These are phyloP conservation scores for Chlorella sp. DNA, from an alignment of 139 green algal genomes.

Conservation along the genomic window DNA sequence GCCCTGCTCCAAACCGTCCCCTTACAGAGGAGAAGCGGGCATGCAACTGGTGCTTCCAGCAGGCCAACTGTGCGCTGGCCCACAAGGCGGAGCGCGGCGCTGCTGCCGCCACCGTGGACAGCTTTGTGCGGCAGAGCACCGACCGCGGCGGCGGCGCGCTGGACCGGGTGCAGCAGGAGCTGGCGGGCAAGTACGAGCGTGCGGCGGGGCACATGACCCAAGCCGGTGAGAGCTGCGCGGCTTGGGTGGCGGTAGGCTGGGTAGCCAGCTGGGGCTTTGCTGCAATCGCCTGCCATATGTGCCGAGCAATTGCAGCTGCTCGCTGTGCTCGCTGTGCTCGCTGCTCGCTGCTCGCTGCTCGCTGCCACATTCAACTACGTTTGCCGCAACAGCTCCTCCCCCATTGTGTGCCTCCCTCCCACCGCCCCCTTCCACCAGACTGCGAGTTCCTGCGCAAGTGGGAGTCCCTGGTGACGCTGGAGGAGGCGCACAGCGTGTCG, in stretches of 20 bases:
- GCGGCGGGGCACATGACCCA: constrained; percentile 48
- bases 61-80: constrained; percentile 61
- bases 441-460: constrained; percentile 76
- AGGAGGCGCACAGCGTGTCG: constrained; percentile 54
- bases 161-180: constrained; percentile 27
- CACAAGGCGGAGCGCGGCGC: constrained; percentile 53
- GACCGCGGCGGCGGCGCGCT: constrained; percentile 2
- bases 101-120: constrained; percentile 34
- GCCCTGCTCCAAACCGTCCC: background rate
- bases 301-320: too few species aligned
- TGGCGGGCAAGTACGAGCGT: constrained; percentile 23
- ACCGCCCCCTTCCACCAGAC: constrained; percentile 5
- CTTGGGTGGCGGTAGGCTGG: background rate
- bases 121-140: constrained; percentile 48
- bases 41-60: constrained; percentile 65
- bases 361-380: too few species aligned
- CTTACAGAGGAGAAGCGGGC: constrained; percentile 27
- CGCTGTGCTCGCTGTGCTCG: too few species aligned
- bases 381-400: too few species aligned
- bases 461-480: constrained; percentile 74
- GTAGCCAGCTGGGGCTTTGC: too few species aligned
- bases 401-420: background rate
- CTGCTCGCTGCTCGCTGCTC: too few species aligned
- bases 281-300: background rate
- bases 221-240: background rate